These are phyloP conservation scores for Coemansia sp. DNA, from an alignment of 192 early-diverging fungal species.

Conservation along the genomic window DNA sequence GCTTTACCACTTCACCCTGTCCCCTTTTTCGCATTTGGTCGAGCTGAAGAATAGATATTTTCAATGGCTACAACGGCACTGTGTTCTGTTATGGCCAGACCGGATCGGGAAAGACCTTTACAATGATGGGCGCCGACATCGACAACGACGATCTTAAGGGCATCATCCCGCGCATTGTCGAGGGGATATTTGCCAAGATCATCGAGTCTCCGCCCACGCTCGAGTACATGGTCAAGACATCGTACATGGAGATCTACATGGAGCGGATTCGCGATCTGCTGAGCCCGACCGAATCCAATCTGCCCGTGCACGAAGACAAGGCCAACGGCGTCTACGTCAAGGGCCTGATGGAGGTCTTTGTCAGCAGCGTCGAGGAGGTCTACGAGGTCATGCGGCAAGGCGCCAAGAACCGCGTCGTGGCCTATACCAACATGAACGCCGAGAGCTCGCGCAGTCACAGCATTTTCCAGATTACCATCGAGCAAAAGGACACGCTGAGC, in stretches of 20 bases:
- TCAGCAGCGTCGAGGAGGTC: slow-evolving; percentile 90
- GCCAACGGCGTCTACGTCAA: slow-evolving; percentile 96
- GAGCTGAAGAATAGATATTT: slow-evolving; percentile 64
- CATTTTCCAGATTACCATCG: slow-evolving; percentile 95
- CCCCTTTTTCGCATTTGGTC: neutral
- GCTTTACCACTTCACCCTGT: neutral
- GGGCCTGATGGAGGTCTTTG: slow-evolving; percentile 95
- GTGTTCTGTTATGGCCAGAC: slow-evolving; percentile 99
- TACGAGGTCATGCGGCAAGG: slow-evolving; percentile 98
- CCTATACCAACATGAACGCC: slow-evolving; percentile 97
- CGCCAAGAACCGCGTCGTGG: slow-evolving; percentile 80
- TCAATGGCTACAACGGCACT: slow-evolving; percentile 97
- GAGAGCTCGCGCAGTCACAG: slow-evolving; percentile 98
- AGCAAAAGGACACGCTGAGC: slow-evolving; percentile 86
- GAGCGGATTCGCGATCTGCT: slow-evolving; percentile 97
- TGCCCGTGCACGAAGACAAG: slow-evolving; percentile 98
- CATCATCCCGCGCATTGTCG: slow-evolving; percentile 95
- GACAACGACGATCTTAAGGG: slow-evolving; percentile 88
- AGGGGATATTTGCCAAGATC: slow-evolving; percentile 92
- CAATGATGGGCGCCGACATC: slow-evolving; percentile 97
- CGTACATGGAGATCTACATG: slow-evolving; percentile 99
- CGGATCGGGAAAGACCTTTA: slow-evolving; percentile 94
- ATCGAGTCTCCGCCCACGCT: slow-evolving; percentile 84
- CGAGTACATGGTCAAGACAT: slow-evolving; percentile 97
- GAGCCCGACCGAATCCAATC: slow-evolving; percentile 76